Conservation (phyloP, 1,284 basidiomycete species). For the Trichosporon faecale region DNA sequence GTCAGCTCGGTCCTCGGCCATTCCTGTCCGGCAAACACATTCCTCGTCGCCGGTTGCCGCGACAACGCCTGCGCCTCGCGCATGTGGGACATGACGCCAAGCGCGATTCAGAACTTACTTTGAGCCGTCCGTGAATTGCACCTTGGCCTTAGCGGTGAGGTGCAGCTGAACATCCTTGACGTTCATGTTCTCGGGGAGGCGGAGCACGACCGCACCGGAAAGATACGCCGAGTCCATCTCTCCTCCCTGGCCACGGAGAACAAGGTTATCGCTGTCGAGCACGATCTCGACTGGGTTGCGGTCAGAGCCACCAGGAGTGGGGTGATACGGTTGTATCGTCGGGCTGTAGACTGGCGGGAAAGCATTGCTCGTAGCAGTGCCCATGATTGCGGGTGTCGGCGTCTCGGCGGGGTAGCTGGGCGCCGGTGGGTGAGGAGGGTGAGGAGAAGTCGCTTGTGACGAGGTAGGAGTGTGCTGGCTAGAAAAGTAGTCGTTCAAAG, state of each 20-base stretch:
- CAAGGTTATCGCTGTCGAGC: slow-evolving; percentile 66
- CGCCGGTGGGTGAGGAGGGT: background rate
- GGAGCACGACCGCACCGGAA: slow-evolving; percentile 69
- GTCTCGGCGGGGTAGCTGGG: background rate
- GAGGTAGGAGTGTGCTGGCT: background rate
- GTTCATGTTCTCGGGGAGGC: slow-evolving; percentile 73
- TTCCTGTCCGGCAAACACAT: background rate
- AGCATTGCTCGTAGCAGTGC: background rate
- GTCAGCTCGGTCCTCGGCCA: slow-evolving; percentile 5
- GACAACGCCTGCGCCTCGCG: no score
- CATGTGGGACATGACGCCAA: no score
- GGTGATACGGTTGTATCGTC: background rate
- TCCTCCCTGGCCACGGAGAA: slow-evolving; percentile 72
- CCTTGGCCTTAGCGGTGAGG: slow-evolving; percentile 74
- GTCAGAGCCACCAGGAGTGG: background rate
- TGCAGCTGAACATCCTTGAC: slow-evolving; percentile 81
- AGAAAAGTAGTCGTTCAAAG: slow-evolving; percentile 29
- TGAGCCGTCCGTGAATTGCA: slow-evolving; percentile 63
- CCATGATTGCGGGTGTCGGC: background rate
- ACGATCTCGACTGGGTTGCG: slow-evolving; percentile 63
- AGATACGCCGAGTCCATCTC: slow-evolving; percentile 71
- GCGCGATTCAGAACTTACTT: slow-evolving; percentile 57
- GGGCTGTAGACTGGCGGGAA: background rate
- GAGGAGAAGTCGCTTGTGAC: background rate
- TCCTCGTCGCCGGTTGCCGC: no score